Percentiles rank a stretch among this genome's conserved stretches.
These are phyloP conservation scores for Sporothrix protearum DNA, from an alignment of 2,329 filamentous ascomycete genomes.

Conservation along the genomic window DNA sequence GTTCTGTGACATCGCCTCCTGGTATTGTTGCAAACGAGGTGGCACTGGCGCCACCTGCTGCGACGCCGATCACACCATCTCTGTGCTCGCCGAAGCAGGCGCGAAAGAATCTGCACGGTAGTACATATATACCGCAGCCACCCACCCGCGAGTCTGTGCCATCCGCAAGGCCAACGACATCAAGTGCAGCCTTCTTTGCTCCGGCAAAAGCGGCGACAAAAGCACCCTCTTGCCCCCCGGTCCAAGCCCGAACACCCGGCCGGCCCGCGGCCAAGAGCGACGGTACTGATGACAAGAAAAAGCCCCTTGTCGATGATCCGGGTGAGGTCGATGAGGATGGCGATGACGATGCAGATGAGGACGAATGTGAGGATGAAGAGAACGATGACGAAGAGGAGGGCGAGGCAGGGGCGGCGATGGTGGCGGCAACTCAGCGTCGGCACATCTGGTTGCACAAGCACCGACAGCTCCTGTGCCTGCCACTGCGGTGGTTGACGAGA, in stretches of 20 bases:
- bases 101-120: background rate
- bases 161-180: background rate
- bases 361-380: background rate
- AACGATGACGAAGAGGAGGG: constrained; percentile 6
- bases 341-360: background rate
- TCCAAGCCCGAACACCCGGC: background rate
- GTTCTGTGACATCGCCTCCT: background rate
- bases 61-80: background rate
- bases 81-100: background rate
- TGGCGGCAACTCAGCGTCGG: background rate
- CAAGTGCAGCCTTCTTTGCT: background rate
- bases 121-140: background rate
- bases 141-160: background rate
- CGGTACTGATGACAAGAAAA: background rate
- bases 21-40: background rate
- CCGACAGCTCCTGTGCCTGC: background rate
- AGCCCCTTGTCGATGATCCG: background rate
- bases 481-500: background rate
- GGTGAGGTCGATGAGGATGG: constrained; percentile 8
- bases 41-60: background rate
- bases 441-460: background rate
- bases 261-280: background rate
- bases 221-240: background rate
- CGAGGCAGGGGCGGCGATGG: constrained; percentile 13
- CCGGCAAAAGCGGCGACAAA: background rate